Evolutionary conservation across 1,284 basidiomycete species (phyloP).

Genomic region (Ganoderma lingzhi): DNA sequence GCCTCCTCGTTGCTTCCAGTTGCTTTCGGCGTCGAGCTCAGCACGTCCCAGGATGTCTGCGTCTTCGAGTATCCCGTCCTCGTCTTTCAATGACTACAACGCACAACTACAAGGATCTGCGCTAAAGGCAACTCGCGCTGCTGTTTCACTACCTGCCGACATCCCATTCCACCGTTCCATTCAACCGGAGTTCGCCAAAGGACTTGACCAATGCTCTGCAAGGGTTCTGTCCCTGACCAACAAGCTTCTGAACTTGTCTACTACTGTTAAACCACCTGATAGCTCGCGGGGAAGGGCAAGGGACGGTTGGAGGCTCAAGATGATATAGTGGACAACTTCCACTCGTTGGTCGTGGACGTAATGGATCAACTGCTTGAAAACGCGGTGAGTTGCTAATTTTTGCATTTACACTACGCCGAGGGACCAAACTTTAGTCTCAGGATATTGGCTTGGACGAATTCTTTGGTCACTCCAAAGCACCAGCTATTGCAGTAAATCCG

Average conservation of each 20-base stretch:
- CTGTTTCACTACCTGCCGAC: slow-evolving; percentile 70
- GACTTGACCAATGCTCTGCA: slow-evolving; percentile 69
- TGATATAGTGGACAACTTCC: slow-evolving; percentile 85
- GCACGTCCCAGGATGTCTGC: slow-evolving; percentile 18
- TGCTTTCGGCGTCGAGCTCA: not conserved
- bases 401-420: not conserved
- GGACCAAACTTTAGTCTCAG: slow-evolving; percentile 44
- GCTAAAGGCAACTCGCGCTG: slow-evolving; percentile 66
- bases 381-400: slow-evolving; percentile 62
- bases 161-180: slow-evolving; percentile 88
- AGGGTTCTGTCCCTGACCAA: slow-evolving; percentile 71
- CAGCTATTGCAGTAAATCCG: slow-evolving; percentile 65
- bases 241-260: slow-evolving; percentile 64
- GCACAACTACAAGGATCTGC: slow-evolving; percentile 62
- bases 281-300: slow-evolving; percentile 56
- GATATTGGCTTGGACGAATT: slow-evolving; percentile 86
- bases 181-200: slow-evolving; percentile 72
- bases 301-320: slow-evolving; percentile 68
- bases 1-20: not conserved
- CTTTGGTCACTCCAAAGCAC: slow-evolving; percentile 74
- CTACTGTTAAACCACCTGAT: slow-evolving; percentile 47
- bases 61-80: slow-evolving; percentile 19
- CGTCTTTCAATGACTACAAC: slow-evolving; percentile 53
- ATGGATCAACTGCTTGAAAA: slow-evolving; percentile 89
- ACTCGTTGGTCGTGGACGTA: slow-evolving; percentile 79